Evolutionary conservation across 2,329 filamentous ascomycete species (phyloP).

Genomic region (Hypoxylon sp.): DNA sequence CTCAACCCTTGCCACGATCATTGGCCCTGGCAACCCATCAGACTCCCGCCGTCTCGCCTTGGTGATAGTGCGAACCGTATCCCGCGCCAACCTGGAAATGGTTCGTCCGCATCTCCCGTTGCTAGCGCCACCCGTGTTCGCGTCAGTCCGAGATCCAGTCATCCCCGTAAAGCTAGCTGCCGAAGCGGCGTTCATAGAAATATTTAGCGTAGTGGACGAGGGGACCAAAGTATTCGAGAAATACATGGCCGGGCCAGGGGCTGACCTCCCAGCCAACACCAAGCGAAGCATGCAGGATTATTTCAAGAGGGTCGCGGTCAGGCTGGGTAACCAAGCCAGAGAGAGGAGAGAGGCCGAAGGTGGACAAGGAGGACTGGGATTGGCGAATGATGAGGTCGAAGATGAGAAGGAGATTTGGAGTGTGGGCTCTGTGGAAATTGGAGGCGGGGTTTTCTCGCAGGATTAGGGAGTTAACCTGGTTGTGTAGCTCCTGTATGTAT

Average conservation of each 20-base stretch:
- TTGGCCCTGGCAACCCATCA: slow-evolving; percentile 80
- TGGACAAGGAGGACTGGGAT: slow-evolving; percentile 83
- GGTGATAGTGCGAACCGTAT: slow-evolving; percentile 88
- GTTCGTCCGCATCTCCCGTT: slow-evolving; percentile 83
- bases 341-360: slow-evolving; percentile 94
- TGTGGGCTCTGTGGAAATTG: slow-evolving; percentile 87
- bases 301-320: slow-evolving; percentile 90
- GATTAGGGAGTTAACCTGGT: slow-evolving; percentile 41
- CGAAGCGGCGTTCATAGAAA: slow-evolving; percentile 90
- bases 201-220: slow-evolving; percentile 91
- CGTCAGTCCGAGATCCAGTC: slow-evolving; percentile 87
- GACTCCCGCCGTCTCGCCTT: slow-evolving; percentile 89
- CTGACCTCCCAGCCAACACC: slow-evolving; percentile 74
- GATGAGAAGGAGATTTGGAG: slow-evolving; percentile 97
- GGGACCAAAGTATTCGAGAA: slow-evolving; percentile 90
- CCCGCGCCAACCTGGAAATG: slow-evolving; percentile 81
- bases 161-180: slow-evolving; percentile 97
- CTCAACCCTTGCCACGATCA: slow-evolving; percentile 78
- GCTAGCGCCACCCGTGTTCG: slow-evolving; percentile 87
- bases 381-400: slow-evolving; percentile 91
- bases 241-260: slow-evolving; percentile 78
- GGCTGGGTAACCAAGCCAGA: slow-evolving; percentile 86
- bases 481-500: not conserved
- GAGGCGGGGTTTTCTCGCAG: slow-evolving; percentile 68
- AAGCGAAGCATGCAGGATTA: slow-evolving; percentile 97